Evolutionary conservation across 192 early-diverging fungal species (phyloP).

Genomic region (Allomyces macrogynus): DNA sequence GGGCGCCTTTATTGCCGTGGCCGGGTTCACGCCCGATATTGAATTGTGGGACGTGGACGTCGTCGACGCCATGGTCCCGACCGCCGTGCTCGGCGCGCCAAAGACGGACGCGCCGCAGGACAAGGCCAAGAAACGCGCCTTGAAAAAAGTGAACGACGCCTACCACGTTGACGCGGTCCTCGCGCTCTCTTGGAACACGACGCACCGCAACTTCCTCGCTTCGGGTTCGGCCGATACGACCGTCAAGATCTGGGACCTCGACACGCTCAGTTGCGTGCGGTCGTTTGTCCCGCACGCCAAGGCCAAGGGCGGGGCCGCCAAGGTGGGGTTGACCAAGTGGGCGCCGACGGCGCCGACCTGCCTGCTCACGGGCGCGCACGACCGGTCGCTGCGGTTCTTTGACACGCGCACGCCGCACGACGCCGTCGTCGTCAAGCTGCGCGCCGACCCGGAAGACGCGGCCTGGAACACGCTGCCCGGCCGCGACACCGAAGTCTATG

Average conservation of each 20-base stretch:
- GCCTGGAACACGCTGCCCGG: conserved; percentile 14
- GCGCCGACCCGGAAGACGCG: conserved; percentile 76
- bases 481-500: conserved; percentile 26
- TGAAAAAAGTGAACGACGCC: conserved; percentile 38
- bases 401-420: conserved; percentile 71
- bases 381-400: conserved; percentile 64
- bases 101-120: conserved; percentile 2
- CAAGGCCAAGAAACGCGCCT: conserved; percentile 2
- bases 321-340: conserved; percentile 76
- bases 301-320: neutral
- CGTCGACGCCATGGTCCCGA: conserved; percentile 77
- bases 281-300: conserved; percentile 58
- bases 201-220: conserved; percentile 48
- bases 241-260: conserved; percentile 95
- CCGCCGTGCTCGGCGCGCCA: conserved; percentile 60
- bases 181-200: conserved; percentile 79
- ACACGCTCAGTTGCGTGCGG: conserved; percentile 40
- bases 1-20: conserved; percentile 88
- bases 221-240: conserved; percentile 91
- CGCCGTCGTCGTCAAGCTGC: conserved; percentile 77
- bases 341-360: conserved; percentile 70
- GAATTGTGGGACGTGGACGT: conserved; percentile 97
- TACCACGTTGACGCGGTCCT: conserved; percentile 92
- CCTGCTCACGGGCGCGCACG: conserved; percentile 78
- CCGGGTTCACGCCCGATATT: conserved; percentile 91